Conservation (phyloP, 768 basidiomycete genomes). For the Naganishia antarctica region DNA sequence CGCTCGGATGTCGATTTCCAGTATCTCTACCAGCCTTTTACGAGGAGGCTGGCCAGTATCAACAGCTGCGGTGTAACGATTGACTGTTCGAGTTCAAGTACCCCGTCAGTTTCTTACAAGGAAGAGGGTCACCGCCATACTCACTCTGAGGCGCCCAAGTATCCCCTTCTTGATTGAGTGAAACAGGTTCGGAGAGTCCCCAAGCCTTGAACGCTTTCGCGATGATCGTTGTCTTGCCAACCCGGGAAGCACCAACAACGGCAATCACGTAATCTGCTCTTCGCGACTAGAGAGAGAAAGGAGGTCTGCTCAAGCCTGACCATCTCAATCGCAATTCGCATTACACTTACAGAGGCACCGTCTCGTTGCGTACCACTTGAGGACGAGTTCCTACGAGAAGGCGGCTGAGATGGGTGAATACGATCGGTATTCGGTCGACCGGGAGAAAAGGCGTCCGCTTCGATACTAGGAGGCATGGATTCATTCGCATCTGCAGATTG, state of each 20-base stretch:
- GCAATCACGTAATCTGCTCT: slow-evolving; percentile 53
- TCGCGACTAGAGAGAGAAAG: not conserved
- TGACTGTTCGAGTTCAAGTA: slow-evolving; percentile 29
- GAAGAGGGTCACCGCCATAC: slow-evolving; percentile 3
- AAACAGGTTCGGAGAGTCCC: slow-evolving; percentile 31
- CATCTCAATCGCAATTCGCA: too few species aligned
- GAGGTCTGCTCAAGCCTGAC: too few species aligned
- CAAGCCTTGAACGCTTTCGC: slow-evolving; percentile 67
- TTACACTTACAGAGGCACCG: too few species aligned
- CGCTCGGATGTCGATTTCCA: slow-evolving; percentile 45
- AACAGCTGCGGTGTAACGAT: slow-evolving; percentile 33
- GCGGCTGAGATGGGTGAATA: not conserved
- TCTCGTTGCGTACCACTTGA: not conserved
- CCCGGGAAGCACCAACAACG: slow-evolving; percentile 70
- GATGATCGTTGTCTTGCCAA: slow-evolving; percentile 81
- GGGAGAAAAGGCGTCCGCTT: not conserved
- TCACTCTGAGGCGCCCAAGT: not conserved
- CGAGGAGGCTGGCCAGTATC: slow-evolving; percentile 38
- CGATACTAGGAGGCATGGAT: not conserved
- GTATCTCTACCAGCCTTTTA: slow-evolving; percentile 37
- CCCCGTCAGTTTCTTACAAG: not conserved
- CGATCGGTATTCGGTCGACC: not conserved
- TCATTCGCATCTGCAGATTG: not conserved
- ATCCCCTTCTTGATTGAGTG: not conserved
- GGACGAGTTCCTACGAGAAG: not conserved